phyloP scores from a whole-genome alignment of 2,329 filamentous ascomycete genomes.

The Hypoxylon sp. region DNA sequence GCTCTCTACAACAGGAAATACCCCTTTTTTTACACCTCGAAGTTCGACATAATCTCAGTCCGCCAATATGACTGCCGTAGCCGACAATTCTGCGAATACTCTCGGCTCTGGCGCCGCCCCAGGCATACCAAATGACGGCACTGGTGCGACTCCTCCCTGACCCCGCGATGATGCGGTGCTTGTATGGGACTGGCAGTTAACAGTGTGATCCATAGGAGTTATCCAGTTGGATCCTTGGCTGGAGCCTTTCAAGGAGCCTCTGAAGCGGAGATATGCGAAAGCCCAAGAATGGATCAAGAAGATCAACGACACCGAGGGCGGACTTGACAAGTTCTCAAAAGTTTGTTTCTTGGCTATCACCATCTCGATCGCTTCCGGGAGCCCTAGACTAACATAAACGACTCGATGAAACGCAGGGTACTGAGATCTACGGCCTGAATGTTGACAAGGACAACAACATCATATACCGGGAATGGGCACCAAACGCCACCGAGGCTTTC shows the following conservation, averaged over 20 bases:
- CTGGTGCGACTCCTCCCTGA: conserved; percentile 65
- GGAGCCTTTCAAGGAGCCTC: conserved; percentile 81
- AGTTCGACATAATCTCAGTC: conserved; percentile 3
- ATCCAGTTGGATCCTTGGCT: conserved; percentile 91
- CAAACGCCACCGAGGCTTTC: conserved; percentile 85
- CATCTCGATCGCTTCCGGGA: background rate
- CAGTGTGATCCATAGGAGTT: conserved; percentile 72
- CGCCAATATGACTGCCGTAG: conserved; percentile 54
- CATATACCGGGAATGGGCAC: conserved; percentile 94
- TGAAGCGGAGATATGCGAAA: conserved; percentile 82
- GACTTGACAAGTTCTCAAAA: conserved; percentile 90
- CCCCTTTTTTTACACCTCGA: conserved; percentile 4
- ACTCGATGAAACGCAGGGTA: conserved; percentile 70
- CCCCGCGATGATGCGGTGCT: background rate
- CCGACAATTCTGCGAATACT: conserved; percentile 60
- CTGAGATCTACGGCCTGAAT: conserved; percentile 88
- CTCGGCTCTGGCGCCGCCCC: conserved; percentile 50
- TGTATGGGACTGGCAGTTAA: conserved; percentile 30
- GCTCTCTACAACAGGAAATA: conserved; percentile 21
- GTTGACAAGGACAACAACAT: conserved; percentile 86
- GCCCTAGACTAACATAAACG: conserved; percentile 33
- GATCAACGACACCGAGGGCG: conserved; percentile 87
- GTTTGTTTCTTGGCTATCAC: conserved; percentile 59
- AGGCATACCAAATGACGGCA: conserved; percentile 75
- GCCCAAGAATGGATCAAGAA: conserved; percentile 88